Conservation (phyloP, 768 basidiomycete species). For the Tylopilus felleus region DNA sequence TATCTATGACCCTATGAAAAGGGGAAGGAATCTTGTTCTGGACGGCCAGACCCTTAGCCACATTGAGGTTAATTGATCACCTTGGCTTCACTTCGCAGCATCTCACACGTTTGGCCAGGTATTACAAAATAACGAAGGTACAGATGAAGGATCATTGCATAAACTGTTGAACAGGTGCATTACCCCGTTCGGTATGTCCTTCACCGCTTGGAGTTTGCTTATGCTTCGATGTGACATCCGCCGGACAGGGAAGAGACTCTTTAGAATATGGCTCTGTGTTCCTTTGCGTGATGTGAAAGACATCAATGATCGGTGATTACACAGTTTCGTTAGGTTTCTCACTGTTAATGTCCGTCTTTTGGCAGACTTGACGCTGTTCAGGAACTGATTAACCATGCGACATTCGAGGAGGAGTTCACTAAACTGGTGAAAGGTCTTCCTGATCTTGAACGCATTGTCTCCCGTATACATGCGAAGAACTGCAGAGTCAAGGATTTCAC, state of each 20-base stretch:
- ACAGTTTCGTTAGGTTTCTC: slow-evolving; percentile 9
- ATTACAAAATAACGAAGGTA: slow-evolving; percentile 89
- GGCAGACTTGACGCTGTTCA: slow-evolving; percentile 89
- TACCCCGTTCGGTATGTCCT: slow-evolving; percentile 77
- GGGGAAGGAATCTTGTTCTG: slow-evolving; percentile 78
- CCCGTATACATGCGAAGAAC: slow-evolving; percentile 90
- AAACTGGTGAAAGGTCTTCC: slow-evolving; percentile 78
- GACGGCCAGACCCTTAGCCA: slow-evolving; percentile 96
- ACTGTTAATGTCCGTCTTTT: slow-evolving; percentile 15
- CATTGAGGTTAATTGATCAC: slow-evolving; percentile 62
- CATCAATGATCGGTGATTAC: slow-evolving; percentile 80
- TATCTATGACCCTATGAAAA: slow-evolving; percentile 92
- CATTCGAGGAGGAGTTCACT: slow-evolving; percentile 73
- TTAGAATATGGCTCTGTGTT: slow-evolving; percentile 95
- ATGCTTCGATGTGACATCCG: slow-evolving; percentile 7
- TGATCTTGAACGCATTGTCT: slow-evolving; percentile 91
- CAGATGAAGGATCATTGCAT: slow-evolving; percentile 84
- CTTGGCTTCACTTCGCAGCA: background rate
- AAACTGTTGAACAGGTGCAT: slow-evolving; percentile 78
- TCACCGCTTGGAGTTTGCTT: slow-evolving; percentile 5
- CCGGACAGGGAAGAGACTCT: slow-evolving; percentile 81
- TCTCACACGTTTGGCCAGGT: slow-evolving; percentile 44
- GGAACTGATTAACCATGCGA: slow-evolving; percentile 78
- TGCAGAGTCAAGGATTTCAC: slow-evolving; percentile 86
- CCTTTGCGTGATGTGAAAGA: slow-evolving; percentile 78